phyloP scores from a whole-genome alignment of 2,329 filamentous ascomycete genomes.

The Plenodomus tracheiphilus region DNA sequence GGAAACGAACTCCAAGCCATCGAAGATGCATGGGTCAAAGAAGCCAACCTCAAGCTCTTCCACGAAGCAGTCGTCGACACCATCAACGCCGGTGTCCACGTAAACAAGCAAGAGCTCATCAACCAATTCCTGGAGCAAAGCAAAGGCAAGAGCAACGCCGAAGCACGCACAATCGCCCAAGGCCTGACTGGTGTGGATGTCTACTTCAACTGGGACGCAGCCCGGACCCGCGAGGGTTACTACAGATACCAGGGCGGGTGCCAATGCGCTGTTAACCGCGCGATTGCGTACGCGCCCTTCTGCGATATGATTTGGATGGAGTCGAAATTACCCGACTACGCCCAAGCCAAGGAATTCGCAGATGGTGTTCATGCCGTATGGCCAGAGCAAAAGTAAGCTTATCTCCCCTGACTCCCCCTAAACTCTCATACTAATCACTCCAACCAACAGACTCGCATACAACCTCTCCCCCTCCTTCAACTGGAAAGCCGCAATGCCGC shows the following conservation, averaged over 20 bases:
- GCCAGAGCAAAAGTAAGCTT: constrained; percentile 89
- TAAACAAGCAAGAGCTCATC: constrained; percentile 71
- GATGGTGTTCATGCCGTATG: constrained; percentile 90
- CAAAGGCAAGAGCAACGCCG: constrained; percentile 83
- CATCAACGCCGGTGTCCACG: constrained; percentile 69
- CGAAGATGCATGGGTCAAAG: constrained; percentile 82
- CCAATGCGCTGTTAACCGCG: constrained; percentile 87
- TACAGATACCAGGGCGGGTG: constrained; percentile 92
- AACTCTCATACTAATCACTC: too few species aligned
- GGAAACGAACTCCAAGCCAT: constrained; percentile 84
- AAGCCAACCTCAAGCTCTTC: constrained; percentile 85
- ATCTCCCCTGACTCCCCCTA: constrained; percentile 1
- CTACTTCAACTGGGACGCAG: constrained; percentile 93
- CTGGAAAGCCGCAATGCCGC: constrained; percentile 97
- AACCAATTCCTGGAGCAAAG: constrained; percentile 67
- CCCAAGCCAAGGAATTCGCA: constrained; percentile 90
- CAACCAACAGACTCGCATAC: constrained; percentile 95
- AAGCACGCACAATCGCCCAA: constrained; percentile 79
- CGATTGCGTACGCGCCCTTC: constrained; percentile 89
- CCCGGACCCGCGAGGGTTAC: constrained; percentile 91
- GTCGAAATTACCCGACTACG: constrained; percentile 90
- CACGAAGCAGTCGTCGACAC: constrained; percentile 83
- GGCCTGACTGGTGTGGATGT: constrained; percentile 77
- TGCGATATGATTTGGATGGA: constrained; percentile 99
- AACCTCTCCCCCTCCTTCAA: constrained; percentile 99